Percentiles rank a stretch among this genome's conserved stretches.
Conservation (phyloP, 2,329 filamentous ascomycete genomes). For the Pseudogymnoascus sp. region DNA sequence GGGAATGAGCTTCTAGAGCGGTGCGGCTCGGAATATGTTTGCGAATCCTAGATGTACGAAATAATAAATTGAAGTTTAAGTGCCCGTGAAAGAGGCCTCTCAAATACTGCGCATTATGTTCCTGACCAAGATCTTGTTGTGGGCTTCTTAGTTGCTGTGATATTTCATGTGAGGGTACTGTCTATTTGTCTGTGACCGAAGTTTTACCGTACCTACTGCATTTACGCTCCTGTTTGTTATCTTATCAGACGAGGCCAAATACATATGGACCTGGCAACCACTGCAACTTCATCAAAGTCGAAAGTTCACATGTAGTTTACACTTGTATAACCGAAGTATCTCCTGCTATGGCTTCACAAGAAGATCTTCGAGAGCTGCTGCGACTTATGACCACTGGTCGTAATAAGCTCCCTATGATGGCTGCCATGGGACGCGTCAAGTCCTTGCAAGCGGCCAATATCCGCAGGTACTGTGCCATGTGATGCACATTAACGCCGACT, state of each 20-base stretch:
- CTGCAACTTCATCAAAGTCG: not conserved
- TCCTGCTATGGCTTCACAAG: slow-evolving; percentile 44
- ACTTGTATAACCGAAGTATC: not conserved
- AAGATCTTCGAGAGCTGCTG: slow-evolving; percentile 54
- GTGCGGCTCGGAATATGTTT: not conserved
- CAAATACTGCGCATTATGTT: not conserved
- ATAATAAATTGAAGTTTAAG: not conserved
- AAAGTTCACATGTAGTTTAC: not conserved
- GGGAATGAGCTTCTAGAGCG: not conserved
- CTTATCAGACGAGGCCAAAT: not conserved
- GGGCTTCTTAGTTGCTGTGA: not conserved
- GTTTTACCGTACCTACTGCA: too few relatives aligned
- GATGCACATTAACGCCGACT: not conserved
- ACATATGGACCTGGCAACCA: not conserved
- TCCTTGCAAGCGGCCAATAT: slow-evolving; percentile 48
- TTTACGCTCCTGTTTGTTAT: not conserved
- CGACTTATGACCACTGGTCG: slow-evolving; percentile 46
- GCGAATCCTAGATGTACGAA: not conserved
- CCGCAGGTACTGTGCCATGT: slow-evolving; percentile 39
- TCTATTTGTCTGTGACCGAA: too few relatives aligned
- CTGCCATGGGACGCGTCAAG: slow-evolving; percentile 51
- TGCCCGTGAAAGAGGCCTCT: not conserved
- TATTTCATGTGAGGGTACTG: too few relatives aligned
- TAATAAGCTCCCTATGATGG: slow-evolving; percentile 51
- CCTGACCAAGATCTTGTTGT: not conserved